Evolutionary conservation across 2,329 filamentous ascomycete species (phyloP).

Genomic region (Thelonectria blattea): DNA sequence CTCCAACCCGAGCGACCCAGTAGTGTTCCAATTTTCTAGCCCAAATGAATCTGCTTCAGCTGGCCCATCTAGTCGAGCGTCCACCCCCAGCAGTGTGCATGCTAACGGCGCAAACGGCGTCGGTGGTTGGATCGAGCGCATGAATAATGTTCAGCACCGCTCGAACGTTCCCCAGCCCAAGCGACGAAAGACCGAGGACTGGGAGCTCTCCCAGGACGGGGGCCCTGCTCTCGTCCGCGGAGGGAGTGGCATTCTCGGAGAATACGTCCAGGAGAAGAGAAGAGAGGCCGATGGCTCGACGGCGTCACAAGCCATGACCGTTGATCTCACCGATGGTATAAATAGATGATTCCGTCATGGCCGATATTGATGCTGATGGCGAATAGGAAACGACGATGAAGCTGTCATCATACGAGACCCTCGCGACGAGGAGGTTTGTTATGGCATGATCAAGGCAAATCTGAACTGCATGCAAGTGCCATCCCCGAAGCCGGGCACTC

Average conservation of each 20-base stretch:
- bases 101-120: conserved; percentile 49
- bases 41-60: conserved; percentile 44
- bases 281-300: conserved; percentile 47
- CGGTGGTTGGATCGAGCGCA: conserved; percentile 71
- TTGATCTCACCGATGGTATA: conserved; percentile 64
- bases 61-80: conserved; percentile 41
- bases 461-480: conserved; percentile 74
- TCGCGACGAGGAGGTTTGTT: conserved; percentile 76
- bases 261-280: conserved; percentile 68
- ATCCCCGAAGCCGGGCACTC: conserved; percentile 67
- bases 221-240: conserved; percentile 40
- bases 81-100: conserved; percentile 41
- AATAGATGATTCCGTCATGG: neutral
- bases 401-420: conserved; percentile 63
- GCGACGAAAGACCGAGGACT: conserved; percentile 63
- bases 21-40: conserved; percentile 53
- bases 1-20: conserved; percentile 39
- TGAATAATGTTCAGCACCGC: conserved; percentile 77
- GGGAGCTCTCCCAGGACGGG: conserved; percentile 50
- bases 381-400: conserved; percentile 59
- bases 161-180: conserved; percentile 65
- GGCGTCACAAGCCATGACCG: conserved; percentile 50
- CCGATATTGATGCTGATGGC: conserved; percentile 12
- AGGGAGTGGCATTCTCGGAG: conserved; percentile 65
- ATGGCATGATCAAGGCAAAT: conserved; percentile 74